Conservation (phyloP, 2,329 filamentous ascomycete species). For the Venturia effusa region DNA sequence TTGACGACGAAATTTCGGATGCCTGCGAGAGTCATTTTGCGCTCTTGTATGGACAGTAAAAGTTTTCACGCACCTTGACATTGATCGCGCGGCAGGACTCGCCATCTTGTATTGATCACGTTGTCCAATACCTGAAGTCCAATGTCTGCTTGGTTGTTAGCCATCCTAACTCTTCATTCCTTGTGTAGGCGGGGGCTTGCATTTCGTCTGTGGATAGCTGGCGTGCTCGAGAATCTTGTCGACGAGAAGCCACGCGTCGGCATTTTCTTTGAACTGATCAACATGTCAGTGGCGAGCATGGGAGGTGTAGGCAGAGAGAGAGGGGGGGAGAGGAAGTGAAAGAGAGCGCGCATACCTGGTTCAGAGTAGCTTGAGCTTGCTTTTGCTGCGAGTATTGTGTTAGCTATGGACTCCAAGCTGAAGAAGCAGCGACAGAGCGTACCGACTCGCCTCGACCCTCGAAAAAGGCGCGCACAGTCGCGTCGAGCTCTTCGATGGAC, state of each 20-base stretch:
- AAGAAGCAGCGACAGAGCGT: slow-evolving; percentile 27
- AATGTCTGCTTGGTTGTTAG: slow-evolving; percentile 51
- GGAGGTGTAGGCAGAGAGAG: slow-evolving; percentile 8
- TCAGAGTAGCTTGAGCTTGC: slow-evolving; percentile 82
- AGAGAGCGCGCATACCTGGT: slow-evolving; percentile 56
- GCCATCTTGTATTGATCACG: slow-evolving; percentile 99
- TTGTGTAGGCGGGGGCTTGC: slow-evolving; percentile 40
- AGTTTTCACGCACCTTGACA: slow-evolving; percentile 60
- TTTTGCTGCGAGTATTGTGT: slow-evolving; percentile 62
- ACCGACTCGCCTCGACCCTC: slow-evolving; percentile 92
- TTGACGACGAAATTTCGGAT: slow-evolving; percentile 99
- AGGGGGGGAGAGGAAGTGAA: too few relatives aligned
- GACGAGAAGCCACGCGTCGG: slow-evolving; percentile 93
- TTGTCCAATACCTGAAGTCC: slow-evolving; percentile 94
- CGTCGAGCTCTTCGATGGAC: slow-evolving; percentile 87
- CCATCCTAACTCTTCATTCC: slow-evolving; percentile 16
- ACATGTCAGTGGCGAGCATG: slow-evolving; percentile 16
- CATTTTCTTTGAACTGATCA: slow-evolving; percentile 90
- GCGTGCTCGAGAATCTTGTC: slow-evolving; percentile 94
- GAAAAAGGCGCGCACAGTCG: slow-evolving; percentile 91
- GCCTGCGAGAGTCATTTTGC: slow-evolving; percentile 41
- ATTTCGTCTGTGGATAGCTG: slow-evolving; percentile 92
- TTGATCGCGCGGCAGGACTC: slow-evolving; percentile 89
- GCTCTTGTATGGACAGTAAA: not conserved
- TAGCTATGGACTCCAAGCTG: slow-evolving; percentile 20